Percentiles rank a stretch among this genome's conserved stretches.
Conservation (phyloP, 2,329 filamentous ascomycete species). For the Exutisphaerella laricina region DNA sequence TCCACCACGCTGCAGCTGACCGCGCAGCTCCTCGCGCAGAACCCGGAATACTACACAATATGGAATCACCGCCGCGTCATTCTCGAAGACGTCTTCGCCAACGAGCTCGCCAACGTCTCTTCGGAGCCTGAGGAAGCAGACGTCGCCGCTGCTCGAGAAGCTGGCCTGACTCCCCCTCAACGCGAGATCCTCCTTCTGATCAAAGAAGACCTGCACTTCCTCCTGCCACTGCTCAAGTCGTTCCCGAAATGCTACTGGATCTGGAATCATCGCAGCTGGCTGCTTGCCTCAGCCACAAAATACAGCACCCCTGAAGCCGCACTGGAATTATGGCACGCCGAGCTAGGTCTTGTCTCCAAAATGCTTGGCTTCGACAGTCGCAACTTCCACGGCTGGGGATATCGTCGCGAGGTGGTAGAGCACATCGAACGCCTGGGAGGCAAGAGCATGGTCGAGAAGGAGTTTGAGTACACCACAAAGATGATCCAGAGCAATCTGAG, state of each 20-base stretch:
- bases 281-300: constrained; percentile 64
- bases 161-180: constrained; percentile 29
- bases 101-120: constrained; percentile 36
- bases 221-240: constrained; percentile 74
- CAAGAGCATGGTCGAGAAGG: constrained; percentile 60
- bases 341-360: constrained; percentile 75
- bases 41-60: constrained; percentile 85
- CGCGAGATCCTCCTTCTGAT: constrained; percentile 51
- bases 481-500: constrained; percentile 83
- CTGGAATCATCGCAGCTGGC: constrained; percentile 92
- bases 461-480: constrained; percentile 84
- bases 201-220: constrained; percentile 69
- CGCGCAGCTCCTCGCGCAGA: constrained; percentile 66
- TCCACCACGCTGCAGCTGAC: constrained; percentile 60
- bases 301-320: constrained; percentile 55
- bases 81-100: constrained; percentile 57
- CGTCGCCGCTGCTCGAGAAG: constrained; percentile 24
- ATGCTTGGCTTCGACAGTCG: constrained; percentile 82
- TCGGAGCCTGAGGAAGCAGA: constrained; percentile 20
- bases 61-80: constrained; percentile 81
- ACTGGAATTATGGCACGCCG: constrained; percentile 70
- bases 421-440: constrained; percentile 58
- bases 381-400: constrained; percentile 97
- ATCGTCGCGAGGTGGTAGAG: constrained; percentile 72
- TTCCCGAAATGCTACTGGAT: constrained; percentile 99